Evolutionary conservation across 768 basidiomycete genomes (phyloP), one percentile per base, ranked within the genome.

Genomic region (Phylloporus sp.): DNA sequence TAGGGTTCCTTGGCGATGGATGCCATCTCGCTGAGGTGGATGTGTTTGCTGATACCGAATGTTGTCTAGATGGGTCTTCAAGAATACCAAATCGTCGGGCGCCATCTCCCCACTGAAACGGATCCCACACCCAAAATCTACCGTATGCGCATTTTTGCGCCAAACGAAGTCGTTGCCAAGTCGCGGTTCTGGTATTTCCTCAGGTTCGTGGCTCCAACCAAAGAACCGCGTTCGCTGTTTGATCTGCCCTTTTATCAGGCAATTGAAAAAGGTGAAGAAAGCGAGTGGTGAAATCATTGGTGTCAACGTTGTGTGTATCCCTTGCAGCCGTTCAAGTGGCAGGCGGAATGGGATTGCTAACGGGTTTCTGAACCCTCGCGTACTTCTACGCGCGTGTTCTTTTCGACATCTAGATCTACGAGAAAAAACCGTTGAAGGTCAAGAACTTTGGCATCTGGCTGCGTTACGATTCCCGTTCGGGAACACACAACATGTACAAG

Each of bases 401-500:
- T 47, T 32, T 45, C 42, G 13, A 7, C 3, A 52, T 61, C 66
- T 83, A 97, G 95, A 97, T 98, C 70, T 84, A 88, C 69, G 95
- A 98, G 80, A 95, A 91, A 83, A 92, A 88, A 74, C 97, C 97
- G 22, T 70, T 97, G 73, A 95, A 95, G 78, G 89, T 97, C 73
- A 98, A 99, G 84, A 98, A 97, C 87, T 97, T 99, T 70, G 97
- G 97, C 61, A 91, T 99, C 77, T 98, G 97, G 97, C 75, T 99
- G 71, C 90, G 95, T 64, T 99, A 99, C 76, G 97, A 99, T 77
- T 98, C 95, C 49, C 93, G 95, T 64, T 97, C 95, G 46, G 97
- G 97, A 58, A 99, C 97, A 41, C 97, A 98, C 86, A 99, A 99
- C 85, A 95, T 97, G 94, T 97, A 97, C 89, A 95, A 95, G 84